phyloP scores from a whole-genome alignment of 2,329 filamentous ascomycete species.

The Hypoxylon sp. region DNA sequence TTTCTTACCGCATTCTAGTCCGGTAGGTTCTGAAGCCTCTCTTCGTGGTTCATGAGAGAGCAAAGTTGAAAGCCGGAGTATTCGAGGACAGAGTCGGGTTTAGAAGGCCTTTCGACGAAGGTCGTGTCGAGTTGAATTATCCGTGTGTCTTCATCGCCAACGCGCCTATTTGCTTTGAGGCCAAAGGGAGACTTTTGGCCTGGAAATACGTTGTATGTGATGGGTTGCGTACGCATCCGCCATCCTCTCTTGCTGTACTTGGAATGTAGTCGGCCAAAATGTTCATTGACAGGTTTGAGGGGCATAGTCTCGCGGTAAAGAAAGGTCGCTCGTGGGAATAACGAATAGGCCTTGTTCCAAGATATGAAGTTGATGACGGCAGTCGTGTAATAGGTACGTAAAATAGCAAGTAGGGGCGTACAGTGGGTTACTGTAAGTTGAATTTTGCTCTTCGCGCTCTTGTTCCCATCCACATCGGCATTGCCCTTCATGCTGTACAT shows the following conservation, averaged over 20 bases:
- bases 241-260: constrained; percentile 11
- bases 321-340: constrained; percentile 13
- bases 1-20: constrained; percentile 1
- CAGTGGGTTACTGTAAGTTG: constrained; percentile 1
- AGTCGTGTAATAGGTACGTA: not conserved
- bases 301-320: constrained; percentile 9
- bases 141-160: constrained; percentile 9
- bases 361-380: constrained; percentile 12
- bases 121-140: constrained; percentile 2
- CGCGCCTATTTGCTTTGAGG: not conserved
- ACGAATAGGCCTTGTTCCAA: constrained; percentile 14
- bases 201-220: not conserved
- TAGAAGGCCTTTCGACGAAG: not conserved
- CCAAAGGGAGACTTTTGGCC: not conserved
- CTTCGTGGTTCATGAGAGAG: not conserved
- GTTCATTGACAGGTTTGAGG: not conserved
- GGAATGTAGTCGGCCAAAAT: not conserved
- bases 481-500: not conserved
- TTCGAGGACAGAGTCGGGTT: constrained; percentile 7
- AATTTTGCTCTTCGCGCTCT: not conserved
- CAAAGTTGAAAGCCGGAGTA: constrained; percentile 1
- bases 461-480: not conserved
- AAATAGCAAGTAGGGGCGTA: not conserved
- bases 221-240: constrained; percentile 5
- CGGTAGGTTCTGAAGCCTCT: constrained; percentile 1